Conservation (phyloP, 164 flowering plant genomes). For the Annona cherimola region DNA sequence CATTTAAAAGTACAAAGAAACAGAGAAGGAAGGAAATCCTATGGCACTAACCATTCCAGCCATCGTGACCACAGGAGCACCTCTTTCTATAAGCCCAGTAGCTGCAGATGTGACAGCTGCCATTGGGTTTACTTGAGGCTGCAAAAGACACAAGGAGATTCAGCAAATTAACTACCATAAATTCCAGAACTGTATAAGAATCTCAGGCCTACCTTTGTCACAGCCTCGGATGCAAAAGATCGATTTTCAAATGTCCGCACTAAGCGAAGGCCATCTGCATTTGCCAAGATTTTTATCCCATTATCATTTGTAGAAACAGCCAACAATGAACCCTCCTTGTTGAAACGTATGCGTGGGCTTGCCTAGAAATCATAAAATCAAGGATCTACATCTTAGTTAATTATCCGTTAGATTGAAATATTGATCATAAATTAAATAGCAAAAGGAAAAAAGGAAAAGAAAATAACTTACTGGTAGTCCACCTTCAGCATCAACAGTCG, state of each 20-base stretch:
- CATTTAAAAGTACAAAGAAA: background rate
- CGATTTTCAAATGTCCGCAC: conserved; percentile 57
- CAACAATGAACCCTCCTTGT: conserved; percentile 74
- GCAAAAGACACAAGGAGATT: background rate
- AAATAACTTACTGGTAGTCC: conserved; percentile 59
- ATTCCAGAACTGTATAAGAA: background rate
- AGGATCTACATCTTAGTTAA: background rate
- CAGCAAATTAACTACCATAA: background rate
- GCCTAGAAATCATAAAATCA: conserved; percentile 33
- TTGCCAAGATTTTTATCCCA: conserved; percentile 70
- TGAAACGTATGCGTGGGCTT: conserved; percentile 82
- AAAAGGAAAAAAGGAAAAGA: background rate
- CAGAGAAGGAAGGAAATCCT: background rate
- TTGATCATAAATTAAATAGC: conserved; percentile 1
- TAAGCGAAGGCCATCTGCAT: conserved; percentile 58
- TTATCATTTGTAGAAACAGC: conserved; percentile 81
- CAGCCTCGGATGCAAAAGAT: conserved; percentile 42
- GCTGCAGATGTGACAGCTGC: conserved; percentile 8
- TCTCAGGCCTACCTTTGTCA: conserved; percentile 36
- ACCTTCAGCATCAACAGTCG: conserved; percentile 70
- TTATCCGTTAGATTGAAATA: background rate
- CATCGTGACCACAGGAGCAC: conserved; percentile 4
- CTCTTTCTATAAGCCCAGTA: conserved; percentile 7
- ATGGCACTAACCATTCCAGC: conserved; percentile 5
- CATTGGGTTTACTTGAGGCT: conserved; percentile 6